Base-by-base conservation (phyloP, 495 filamentous ascomycete species). In the Xylaria venustula region DNA sequence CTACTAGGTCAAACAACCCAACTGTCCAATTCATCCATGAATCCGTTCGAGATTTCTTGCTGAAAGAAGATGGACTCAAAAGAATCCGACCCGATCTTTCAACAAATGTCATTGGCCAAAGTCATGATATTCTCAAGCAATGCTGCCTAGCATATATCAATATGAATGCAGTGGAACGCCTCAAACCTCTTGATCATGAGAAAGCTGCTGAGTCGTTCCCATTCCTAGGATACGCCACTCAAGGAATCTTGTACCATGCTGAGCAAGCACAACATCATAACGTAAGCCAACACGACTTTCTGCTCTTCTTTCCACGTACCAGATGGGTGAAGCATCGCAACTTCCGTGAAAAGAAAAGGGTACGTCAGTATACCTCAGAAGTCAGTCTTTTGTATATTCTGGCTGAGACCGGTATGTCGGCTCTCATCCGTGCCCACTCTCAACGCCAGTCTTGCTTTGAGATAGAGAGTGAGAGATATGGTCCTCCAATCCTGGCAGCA, bases 341-440 rank as follows among this genome's bases (percentile, higher is more conserved):
- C 64, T 0, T 74, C 0, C 48, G 64, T 14, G 54, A 66, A 36
- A 46, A 45, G 28, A 12, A 34, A 23, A 14, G 47, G 1, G 47
- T 60, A n/a, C 71, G 72, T 23, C 64, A 56, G 46, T 75, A 79
- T 61, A 75, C 56, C 2, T 17, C 50, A 1, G 60, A 64, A 41
- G 70, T 70, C 36, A 81, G 67, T 60, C 56, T 81, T 5, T 65
- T 78, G 23, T 83, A 84, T 46, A 71, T 85, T 4, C 62, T 81
- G 23, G 75, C 81, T 36, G 75, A 81, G 32, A 65, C 66, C 9
- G 71, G 73, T 41, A 52, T 70, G 19, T 25, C 76, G 1, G 62
- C 71, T 22, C 75, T 85, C 22, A 76, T 81, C 58, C 61, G 63
- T 5, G 58, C 62, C 19, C 57, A 63, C 56, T 56, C 68, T 28